Evolutionary conservation across 2,329 filamentous ascomycete species (phyloP).

Genomic region (Trichoderma oligosporum): DNA sequence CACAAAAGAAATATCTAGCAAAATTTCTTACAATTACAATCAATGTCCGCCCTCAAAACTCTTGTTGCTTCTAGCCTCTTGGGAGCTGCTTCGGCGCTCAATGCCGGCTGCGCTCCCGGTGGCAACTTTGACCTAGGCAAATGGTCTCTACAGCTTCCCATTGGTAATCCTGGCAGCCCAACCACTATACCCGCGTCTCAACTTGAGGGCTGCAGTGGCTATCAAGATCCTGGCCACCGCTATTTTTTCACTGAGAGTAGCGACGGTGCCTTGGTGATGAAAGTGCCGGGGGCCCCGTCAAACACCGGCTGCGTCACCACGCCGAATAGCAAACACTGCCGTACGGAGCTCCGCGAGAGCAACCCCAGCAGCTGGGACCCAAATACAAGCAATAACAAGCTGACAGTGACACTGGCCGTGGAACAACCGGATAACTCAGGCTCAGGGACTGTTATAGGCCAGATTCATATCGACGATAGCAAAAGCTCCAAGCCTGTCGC

Average conservation of each 20-base stretch:
- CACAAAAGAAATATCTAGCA: not conserved
- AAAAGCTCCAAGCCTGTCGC: conserved; percentile 38
- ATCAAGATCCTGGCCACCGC: conserved; percentile 25
- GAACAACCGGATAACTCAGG: conserved; percentile 36
- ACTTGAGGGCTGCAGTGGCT: conserved; percentile 37
- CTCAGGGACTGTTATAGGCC: conserved; percentile 32
- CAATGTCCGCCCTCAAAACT: conserved; percentile 7
- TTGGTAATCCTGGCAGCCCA: conserved; percentile 26
- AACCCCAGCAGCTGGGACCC: conserved; percentile 34
- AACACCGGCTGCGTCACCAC: conserved; percentile 38
- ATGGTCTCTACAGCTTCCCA: conserved; percentile 40
- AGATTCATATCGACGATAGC: conserved; percentile 36
- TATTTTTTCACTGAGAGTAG: conserved; percentile 37
- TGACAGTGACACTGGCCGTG: conserved; percentile 26
- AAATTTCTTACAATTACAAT: not conserved
- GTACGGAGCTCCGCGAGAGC: conserved; percentile 40
- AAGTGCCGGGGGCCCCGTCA: conserved; percentile 36
- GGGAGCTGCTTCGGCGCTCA: conserved; percentile 13
- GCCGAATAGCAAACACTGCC: conserved; percentile 39
- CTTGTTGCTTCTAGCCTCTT: conserved; percentile 9
- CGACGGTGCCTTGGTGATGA: conserved; percentile 37
- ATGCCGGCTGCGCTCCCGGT: conserved; percentile 17
- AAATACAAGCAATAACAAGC: conserved; percentile 21
- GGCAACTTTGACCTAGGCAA: conserved; percentile 34
- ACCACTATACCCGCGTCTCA: conserved; percentile 29